A percentile compares a stretch with the other conserved stretches of the same genome.
Evolutionary conservation across 129 eudicot species (phyloP).

Genomic region (Pseudognaphalium luteoalbum): DNA sequence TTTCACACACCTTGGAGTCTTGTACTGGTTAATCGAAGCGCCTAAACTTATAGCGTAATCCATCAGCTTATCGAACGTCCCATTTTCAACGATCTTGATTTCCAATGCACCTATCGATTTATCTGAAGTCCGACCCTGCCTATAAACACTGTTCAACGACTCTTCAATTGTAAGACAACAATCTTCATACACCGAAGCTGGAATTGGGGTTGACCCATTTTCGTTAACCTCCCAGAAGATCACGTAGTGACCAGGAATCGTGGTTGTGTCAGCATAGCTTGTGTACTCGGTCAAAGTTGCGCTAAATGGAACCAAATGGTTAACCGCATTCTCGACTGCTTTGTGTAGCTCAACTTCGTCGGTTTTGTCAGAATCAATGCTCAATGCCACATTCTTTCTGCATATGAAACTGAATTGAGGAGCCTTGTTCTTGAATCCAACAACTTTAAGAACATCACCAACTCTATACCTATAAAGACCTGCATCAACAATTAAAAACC

Average conservation of each 20-base stretch:
- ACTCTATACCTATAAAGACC: slow-evolving; percentile 64
- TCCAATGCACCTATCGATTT: slow-evolving; percentile 64
- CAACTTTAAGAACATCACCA: slow-evolving; percentile 60
- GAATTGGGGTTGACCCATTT: slow-evolving; percentile 25
- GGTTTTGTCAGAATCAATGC: slow-evolving; percentile 62
- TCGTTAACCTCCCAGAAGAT: slow-evolving; percentile 54
- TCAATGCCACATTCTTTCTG: slow-evolving; percentile 53
- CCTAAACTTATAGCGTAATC: slow-evolving; percentile 58
- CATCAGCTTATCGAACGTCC: slow-evolving; percentile 77
- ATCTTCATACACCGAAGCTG: slow-evolving; percentile 45
- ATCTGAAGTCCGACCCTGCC: slow-evolving; percentile 56
- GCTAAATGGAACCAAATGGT: slow-evolving; percentile 35
- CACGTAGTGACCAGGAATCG: slow-evolving; percentile 66
- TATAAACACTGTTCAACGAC: slow-evolving; percentile 58
- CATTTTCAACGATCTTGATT: slow-evolving; percentile 55
- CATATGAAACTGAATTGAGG: slow-evolving; percentile 62
- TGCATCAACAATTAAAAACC: slow-evolving; percentile 18
- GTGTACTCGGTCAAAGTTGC: slow-evolving; percentile 55
- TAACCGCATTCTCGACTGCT: slow-evolving; percentile 48
- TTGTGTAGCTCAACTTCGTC: slow-evolving; percentile 59
- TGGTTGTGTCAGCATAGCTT: slow-evolving; percentile 53
- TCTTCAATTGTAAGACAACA: slow-evolving; percentile 54
- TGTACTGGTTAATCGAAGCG: slow-evolving; percentile 67
- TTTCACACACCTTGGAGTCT: slow-evolving; percentile 68
- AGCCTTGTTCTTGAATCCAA: slow-evolving; percentile 66